Evolutionary conservation across 2,329 filamentous ascomycete genomes (phyloP).

Genomic region (Escovopsis sp.): DNA sequence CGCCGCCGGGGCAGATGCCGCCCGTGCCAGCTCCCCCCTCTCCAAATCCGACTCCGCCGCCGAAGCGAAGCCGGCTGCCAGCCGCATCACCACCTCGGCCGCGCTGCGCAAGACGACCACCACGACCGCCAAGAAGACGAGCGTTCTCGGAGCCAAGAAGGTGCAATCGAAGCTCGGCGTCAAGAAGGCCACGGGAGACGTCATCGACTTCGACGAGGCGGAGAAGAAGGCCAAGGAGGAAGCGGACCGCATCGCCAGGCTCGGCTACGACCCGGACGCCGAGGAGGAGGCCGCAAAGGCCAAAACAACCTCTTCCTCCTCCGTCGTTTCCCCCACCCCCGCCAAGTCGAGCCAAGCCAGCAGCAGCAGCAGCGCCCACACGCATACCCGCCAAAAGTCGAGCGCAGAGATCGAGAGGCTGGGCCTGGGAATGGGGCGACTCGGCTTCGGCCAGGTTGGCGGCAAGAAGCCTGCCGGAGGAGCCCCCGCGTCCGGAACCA

Average conservation of each 20-base stretch:
- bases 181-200: conserved; percentile 71
- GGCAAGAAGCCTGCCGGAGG: conserved; percentile 37
- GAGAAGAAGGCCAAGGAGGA: conserved; percentile 97
- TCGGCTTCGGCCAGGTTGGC: conserved; percentile 80
- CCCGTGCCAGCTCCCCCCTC: conserved; percentile 76
- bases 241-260: conserved; percentile 84
- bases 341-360: conserved; percentile 21
- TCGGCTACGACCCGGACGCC: conserved; percentile 89
- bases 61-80: conserved; percentile 44
- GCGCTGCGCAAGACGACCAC: conserved; percentile 65
- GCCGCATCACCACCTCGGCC: conserved; percentile 61
- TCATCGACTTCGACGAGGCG: conserved; percentile 92
- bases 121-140: conserved; percentile 60
- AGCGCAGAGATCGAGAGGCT: conserved; percentile 74
- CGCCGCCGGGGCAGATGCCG: conserved; percentile 50
- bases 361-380: conserved; percentile 39
- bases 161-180: conserved; percentile 63
- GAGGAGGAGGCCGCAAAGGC: conserved; percentile 44
- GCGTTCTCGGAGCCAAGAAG: conserved; percentile 78
- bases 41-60: conserved; percentile 43
- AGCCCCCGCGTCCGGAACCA: conserved; percentile 37
- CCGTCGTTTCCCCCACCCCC: conserved; percentile 60
- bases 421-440: conserved; percentile 72
- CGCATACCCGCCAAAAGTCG: conserved; percentile 42
- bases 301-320: conserved; percentile 34